Evolutionary conservation across 352 stramenopile genomes (phyloP), one percentile per base, ranked within the genome.

Genomic region (Pythium biforme): DNA sequence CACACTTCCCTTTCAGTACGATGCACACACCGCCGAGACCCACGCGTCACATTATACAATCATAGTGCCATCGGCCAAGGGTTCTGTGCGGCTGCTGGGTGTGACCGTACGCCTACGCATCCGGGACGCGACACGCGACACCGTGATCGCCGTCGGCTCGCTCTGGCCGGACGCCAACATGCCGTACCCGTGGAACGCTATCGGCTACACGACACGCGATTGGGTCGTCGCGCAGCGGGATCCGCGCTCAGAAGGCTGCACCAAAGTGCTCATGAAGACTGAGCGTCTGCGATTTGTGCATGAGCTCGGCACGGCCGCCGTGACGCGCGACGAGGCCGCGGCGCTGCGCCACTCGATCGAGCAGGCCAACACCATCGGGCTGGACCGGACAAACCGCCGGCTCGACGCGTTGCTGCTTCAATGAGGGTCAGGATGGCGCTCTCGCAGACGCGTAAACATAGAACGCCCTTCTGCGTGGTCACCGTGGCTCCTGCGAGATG

Each of bases 131-230:
- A 46, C 29, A 2, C 50, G 50, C 19, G 50, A 56, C 50, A 19
- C 39, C 4, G 34, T 56, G 26, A 14, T 56, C 19, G 19, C 19
- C 20, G 33, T 37, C 19, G 50, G 19, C 22, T 34, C 50, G 26
- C 22, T 56, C 20, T 56, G 50, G 50, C 50, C 50, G 19, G 50
- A 56, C n/a, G 29, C 4, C 31, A 31, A 29, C 15, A 46, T 31
- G n/a, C 50, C 29, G n/a, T 26, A 29, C 17, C 50, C 50, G n/a
- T 29, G 4, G 14, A 56, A 46, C n/a, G 50, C 50, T 2, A 33
- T 56, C 50, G 34, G 31, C 50, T 56, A 56, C 50, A 37, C 34
- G n/a, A 29, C 34, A 9, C 33, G 34, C 26, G 31, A 56, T 31
- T 34, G 20, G n/a, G 14, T 25, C 5, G 7, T 56, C 19, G 33